A percentile compares a stretch with the other conserved stretches of the same genome.
phyloP scores from a whole-genome alignment of 805 yeast species.

The Wickerhamomyces bovis region DNA sequence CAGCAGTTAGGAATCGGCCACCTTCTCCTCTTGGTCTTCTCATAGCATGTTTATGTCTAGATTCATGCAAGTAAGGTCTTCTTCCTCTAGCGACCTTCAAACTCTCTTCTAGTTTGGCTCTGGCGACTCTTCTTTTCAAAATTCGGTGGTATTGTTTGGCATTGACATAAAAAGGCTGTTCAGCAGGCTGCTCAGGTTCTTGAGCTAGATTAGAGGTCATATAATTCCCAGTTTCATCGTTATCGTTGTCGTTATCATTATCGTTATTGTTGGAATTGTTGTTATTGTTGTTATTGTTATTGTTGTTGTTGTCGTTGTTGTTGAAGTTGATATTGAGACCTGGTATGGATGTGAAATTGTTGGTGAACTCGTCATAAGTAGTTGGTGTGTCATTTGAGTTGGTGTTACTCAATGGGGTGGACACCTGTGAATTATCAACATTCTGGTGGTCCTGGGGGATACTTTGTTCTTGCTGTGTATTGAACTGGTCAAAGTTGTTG shows the following conservation, averaged over 20 bases:
- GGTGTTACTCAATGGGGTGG: conserved; percentile 1
- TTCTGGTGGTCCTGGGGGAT: background rate
- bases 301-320: conserved; percentile 2
- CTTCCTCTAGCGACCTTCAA: conserved; percentile 84
- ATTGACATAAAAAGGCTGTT: conserved; percentile 94
- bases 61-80: conserved; percentile 91
- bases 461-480: conserved; percentile 1
- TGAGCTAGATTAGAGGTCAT: background rate
- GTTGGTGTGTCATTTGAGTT: conserved; percentile 1
- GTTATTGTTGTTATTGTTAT: conserved; percentile 1
- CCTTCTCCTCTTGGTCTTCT: conserved; percentile 99
- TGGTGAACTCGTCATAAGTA: conserved; percentile 12
- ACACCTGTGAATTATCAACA: background rate
- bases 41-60: conserved; percentile 98
- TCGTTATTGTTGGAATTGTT: conserved; percentile 1
- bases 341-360: conserved; percentile 17
- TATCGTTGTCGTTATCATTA: conserved; percentile 3
- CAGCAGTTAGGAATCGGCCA: conserved; percentile 93
- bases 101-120: conserved; percentile 88
- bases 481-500: conserved; percentile 15
- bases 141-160: conserved; percentile 97
- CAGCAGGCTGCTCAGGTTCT: conserved; percentile 32
- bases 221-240: background rate
- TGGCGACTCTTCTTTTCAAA: conserved; percentile 83
- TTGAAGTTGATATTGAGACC: conserved; percentile 10